Evolutionary conservation across 129 eudicot genomes (phyloP), one percentile per base, ranked within the genome.

Genomic region (Lonicera japonica): DNA sequence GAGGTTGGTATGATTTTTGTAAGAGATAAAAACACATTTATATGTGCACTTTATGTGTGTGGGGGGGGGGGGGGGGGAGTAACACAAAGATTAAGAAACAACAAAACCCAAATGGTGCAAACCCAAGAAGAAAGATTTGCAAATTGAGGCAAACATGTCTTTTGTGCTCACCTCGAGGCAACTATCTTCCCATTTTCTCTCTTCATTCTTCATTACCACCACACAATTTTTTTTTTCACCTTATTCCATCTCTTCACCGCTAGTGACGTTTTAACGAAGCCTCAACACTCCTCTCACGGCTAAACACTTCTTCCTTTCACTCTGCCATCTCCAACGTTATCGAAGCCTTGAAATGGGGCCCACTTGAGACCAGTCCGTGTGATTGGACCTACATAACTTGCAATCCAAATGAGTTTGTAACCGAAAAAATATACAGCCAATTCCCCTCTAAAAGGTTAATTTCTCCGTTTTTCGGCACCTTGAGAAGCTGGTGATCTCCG

Each of bases 141-240:
- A 81, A 83, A 50, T 83, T 87, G 88, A 87, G 80, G 95, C 91
- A 78, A n/a, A 76, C 2, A 79, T 82, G 89, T 79, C 74, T n/a
- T n/a, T n/a, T 54, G 75, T 74, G 34, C 67, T 19, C 25, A 47
- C 68, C 65, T 72, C 83, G 70, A 84, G 79, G 75, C 80, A 53
- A 54, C n/a, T n/a, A n/a, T n/a, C n/a, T n/a, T 53, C 70, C 76
- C 57, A 55, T n/a, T n/a, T n/a, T n/a, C n/a, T 23, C 65, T 18
- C 56, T 21, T 4, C 63, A 38, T 43, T 55, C 56, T 22, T 67
- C 64, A 25, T 4, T 60, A 47, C 29, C 36, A 29, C 36, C 36
- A 29, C 36, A n/a, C n/a, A n/a, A n/a, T n/a, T 29, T 48, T 71
- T 16, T 21, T 59, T 47, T 21, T 73, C 69, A 70, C 68, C 72